Evolutionary conservation across 306 rosid species (phyloP), one percentile per base, ranked within the genome.

Genomic region (Pterocarpus santalinus): DNA sequence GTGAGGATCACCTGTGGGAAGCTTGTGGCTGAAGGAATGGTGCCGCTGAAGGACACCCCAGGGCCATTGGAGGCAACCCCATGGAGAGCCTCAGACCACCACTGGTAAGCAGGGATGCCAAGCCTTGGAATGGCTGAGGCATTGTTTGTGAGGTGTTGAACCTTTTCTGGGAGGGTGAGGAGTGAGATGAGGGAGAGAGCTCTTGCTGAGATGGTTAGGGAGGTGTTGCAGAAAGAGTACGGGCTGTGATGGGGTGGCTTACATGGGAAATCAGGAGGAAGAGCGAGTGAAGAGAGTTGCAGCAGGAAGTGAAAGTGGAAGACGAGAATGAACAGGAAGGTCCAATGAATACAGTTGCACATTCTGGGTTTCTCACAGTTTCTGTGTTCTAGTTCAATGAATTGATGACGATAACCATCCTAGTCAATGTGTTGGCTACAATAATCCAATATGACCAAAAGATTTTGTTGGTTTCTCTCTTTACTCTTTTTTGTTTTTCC

Each of bases 51-150:
- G 81, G 92, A 79, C 39, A 94, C 95, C 4, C 97, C 98, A 15
- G 97, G 98, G 71, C 97, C 97, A 63, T 91, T 95, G 82, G 86
- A 30, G 35, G 98, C 92, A 30, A 95, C n/a, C 35, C 97, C 97
- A 52, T 95, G 98, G 80, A 95, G 95, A 0, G 91, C 85, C 81
- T 95, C 97, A 0, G 97, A 91, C 97, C 98, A 91, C 98, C 97
- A 95, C 68, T 92, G 66, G 74, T 92, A 92, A 0, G 89, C 60
- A 7, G 98, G 94, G 72, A 95, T 83, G 56, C 92, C 91, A 16
- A 95, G 92, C 28, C 95, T 80, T 0, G 92, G 92, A 30, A 92
- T 72, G 55, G 87, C 64, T 8, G 97, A 88, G 55, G 91, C 92
- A 53, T 76, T 89, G 90, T 90, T 71, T 12, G 94, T 49, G 82